Percentiles rank a stretch among this genome's conserved stretches.
Conservation (phyloP, 2,329 filamentous ascomycete species). For the Emmonsia crescens region DNA sequence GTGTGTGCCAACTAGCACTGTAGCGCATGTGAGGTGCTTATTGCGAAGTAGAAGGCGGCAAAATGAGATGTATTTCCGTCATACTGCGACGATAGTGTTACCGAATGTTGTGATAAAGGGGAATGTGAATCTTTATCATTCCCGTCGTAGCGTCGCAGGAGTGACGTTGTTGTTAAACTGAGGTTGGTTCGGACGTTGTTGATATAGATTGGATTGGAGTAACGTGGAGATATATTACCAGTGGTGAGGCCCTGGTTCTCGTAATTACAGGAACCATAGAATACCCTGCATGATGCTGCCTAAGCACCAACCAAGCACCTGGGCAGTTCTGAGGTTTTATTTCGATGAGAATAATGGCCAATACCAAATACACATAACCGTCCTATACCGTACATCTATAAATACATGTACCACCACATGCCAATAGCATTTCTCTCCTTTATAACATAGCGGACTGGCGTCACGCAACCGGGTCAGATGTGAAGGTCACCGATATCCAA, state of each 20-base stretch:
- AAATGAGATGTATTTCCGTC: background rate
- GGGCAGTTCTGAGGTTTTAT: too few relatives aligned
- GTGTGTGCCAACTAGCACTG: background rate
- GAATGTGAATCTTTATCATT: background rate
- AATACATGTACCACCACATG: background rate
- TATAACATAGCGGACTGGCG: background rate
- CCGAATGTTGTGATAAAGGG: background rate
- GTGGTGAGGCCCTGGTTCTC: background rate
- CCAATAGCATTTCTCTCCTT: background rate
- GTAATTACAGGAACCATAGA: background rate
- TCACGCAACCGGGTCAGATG: background rate
- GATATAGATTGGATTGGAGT: background rate
- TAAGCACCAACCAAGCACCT: background rate
- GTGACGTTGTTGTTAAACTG: background rate
- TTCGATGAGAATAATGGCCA: too few relatives aligned
- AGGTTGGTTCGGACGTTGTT: background rate
- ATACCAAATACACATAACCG: background rate
- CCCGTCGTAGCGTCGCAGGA: background rate
- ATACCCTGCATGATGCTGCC: background rate
- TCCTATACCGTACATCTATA: background rate
- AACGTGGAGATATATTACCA: conserved; percentile 2
- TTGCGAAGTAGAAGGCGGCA: background rate
- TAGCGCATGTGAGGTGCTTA: background rate
- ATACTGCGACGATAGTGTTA: background rate
- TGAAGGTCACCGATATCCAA: background rate